Evolutionary conservation across 1,139 yeast species (phyloP).

Genomic region (Lizanozyma gosingica): DNA sequence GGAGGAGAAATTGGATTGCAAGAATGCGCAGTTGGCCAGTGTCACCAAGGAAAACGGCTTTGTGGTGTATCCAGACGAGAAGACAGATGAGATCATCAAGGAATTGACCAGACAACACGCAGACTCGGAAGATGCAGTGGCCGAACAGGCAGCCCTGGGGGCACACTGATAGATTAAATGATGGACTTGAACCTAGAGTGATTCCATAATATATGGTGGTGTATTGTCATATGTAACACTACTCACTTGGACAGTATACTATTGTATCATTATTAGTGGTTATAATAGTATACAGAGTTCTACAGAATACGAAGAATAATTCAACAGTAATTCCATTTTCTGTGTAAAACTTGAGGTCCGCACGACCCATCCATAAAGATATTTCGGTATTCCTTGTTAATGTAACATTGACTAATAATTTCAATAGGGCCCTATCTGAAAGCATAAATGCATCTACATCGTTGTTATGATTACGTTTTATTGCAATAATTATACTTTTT

Average conservation of each 20-base stretch:
- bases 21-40: conserved; percentile 91
- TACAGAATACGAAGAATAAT: too few relatives aligned
- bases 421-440: too few relatives aligned
- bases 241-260: too few relatives aligned
- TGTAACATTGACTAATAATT: too few relatives aligned
- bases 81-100: conserved; percentile 75
- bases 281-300: too few relatives aligned
- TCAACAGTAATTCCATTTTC: too few relatives aligned
- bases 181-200: conserved; percentile 9
- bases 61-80: conserved; percentile 74
- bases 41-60: conserved; percentile 86
- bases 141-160: background rate
- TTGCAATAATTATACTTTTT: too few relatives aligned
- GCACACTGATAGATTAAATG: background rate
- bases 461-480: too few relatives aligned
- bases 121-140: conserved; percentile 14
- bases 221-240: conserved; percentile 4
- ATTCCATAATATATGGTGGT: conserved; percentile 8
- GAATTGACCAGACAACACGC: conserved; percentile 64
- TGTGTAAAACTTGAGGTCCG: too few relatives aligned
- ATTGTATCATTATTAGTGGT: too few relatives aligned
- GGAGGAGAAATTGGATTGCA: conserved; percentile 97
- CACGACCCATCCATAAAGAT: too few relatives aligned
- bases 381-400: conserved; percentile 1
- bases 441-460: too few relatives aligned